Evolutionary conservation across 768 basidiomycete species (phyloP).

Genomic region (Rickenella mellea): DNA sequence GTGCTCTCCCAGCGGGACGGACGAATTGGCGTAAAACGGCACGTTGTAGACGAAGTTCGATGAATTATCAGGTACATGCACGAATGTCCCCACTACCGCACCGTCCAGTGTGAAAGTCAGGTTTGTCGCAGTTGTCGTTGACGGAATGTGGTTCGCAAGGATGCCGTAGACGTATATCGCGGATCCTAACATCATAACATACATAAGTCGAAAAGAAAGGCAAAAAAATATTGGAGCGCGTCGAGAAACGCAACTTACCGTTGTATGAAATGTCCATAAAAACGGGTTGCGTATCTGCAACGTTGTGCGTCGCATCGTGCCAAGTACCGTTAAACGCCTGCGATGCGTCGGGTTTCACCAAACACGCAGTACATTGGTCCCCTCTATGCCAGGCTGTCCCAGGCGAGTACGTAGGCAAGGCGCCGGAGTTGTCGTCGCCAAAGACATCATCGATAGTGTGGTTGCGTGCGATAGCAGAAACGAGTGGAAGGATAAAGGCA

Average conservation of each 20-base stretch:
- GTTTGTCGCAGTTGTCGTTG: not conserved
- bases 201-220: not conserved
- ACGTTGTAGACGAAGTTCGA: slow-evolving; percentile 19
- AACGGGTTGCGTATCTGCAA: not conserved
- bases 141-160: not conserved
- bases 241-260: not conserved
- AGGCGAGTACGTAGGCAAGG: not conserved
- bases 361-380: not conserved
- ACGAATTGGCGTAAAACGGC: slow-evolving; percentile 22
- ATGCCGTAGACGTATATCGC: not conserved
- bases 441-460: not conserved
- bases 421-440: not conserved
- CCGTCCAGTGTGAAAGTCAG: not conserved
- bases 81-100: not conserved
- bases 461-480: too few relatives aligned
- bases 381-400: not conserved
- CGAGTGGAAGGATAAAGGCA: too few relatives aligned
- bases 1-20: slow-evolving; percentile 20
- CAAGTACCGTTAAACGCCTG: slow-evolving; percentile 1
- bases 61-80: not conserved
- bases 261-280: not conserved
- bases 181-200: not conserved
- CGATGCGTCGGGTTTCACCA: slow-evolving; percentile 1
- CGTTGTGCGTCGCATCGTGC: slow-evolving; percentile 1
- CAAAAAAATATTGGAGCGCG: not conserved